Conservation (phyloP, 148 eudicot genomes). For the Camellia lanceoleosa region DNA sequence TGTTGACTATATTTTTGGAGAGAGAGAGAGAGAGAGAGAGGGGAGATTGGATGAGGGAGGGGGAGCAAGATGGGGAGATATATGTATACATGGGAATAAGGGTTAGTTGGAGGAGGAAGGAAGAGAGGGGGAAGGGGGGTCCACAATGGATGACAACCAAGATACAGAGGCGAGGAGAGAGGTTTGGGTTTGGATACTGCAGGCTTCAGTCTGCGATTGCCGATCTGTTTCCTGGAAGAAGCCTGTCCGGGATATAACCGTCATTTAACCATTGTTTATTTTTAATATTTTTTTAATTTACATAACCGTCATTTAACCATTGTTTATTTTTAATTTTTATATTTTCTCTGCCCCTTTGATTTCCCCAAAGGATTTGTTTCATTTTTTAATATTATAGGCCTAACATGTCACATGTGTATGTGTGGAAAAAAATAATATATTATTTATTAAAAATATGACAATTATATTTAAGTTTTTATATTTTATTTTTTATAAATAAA, state of each 20-base stretch:
- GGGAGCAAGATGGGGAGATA: background rate
- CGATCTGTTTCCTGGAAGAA: slow-evolving; percentile 21
- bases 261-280: background rate
- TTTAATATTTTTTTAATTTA: too few species aligned
- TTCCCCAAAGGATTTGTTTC: background rate
- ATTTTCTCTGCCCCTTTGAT: background rate
- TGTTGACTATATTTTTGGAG: background rate
- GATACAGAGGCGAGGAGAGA: slow-evolving; percentile 15
- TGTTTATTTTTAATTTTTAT: background rate
- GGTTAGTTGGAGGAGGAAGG: background rate
- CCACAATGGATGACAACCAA: slow-evolving; percentile 22
- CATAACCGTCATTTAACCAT: background rate
- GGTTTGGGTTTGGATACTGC: slow-evolving; percentile 24
- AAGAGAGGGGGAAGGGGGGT: background rate
- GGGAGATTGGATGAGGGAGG: background rate
- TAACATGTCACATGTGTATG: too few species aligned
- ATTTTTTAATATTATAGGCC: too few species aligned
- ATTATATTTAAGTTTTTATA: too few species aligned
- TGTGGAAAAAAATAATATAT: too few species aligned
- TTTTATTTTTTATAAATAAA: too few species aligned
- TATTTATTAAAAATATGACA: too few species aligned
- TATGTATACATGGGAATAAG: background rate
- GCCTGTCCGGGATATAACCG: slow-evolving; percentile 6
- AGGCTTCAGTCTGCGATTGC: slow-evolving; percentile 16
- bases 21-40: slow-evolving; percentile 2